These are phyloP conservation scores for Arthrobotrys megalospora DNA, from an alignment of 2,329 filamentous ascomycete species.

Conservation along the genomic window DNA sequence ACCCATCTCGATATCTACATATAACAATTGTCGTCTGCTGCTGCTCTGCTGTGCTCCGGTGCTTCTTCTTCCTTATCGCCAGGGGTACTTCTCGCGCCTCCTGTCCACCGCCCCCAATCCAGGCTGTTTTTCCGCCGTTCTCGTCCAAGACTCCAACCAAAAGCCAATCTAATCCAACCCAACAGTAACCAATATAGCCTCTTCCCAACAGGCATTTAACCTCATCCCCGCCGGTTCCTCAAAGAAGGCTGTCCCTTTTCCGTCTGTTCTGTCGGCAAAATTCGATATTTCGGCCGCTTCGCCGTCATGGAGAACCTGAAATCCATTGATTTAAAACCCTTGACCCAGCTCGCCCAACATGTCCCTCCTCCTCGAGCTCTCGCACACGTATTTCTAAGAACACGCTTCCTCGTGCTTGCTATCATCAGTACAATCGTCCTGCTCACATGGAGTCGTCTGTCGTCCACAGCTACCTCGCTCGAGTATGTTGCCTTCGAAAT, in stretches of 20 bases:
- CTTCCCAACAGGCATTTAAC: background rate
- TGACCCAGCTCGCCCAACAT: conserved; percentile 45
- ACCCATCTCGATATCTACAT: too few relatives aligned
- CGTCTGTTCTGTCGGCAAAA: background rate
- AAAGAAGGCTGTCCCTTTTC: background rate
- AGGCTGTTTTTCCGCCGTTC: background rate
- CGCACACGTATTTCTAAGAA: conserved; percentile 45
- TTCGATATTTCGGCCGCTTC: background rate
- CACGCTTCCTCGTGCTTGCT: conserved; percentile 50
- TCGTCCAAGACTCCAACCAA: conserved; percentile 7
- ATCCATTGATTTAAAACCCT: conserved; percentile 41
- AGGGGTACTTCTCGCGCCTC: conserved; percentile 8
- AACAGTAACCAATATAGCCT: conserved; percentile 8
- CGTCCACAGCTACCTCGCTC: conserved; percentile 43
- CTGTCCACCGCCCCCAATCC: conserved; percentile 8
- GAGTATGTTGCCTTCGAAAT: conserved; percentile 28
- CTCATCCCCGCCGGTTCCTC: background rate
- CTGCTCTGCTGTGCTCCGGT: too few relatives aligned
- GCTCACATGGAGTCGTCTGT: conserved; percentile 48
- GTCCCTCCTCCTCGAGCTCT: conserved; percentile 46
- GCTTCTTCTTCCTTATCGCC: background rate
- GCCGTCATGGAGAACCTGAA: conserved; percentile 48
- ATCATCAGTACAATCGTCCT: conserved; percentile 38
- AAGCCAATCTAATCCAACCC: conserved; percentile 1
- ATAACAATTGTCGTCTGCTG: too few relatives aligned